These are phyloP conservation scores for Panus rudis DNA, from an alignment of 768 basidiomycete species.

Conservation along the genomic window DNA sequence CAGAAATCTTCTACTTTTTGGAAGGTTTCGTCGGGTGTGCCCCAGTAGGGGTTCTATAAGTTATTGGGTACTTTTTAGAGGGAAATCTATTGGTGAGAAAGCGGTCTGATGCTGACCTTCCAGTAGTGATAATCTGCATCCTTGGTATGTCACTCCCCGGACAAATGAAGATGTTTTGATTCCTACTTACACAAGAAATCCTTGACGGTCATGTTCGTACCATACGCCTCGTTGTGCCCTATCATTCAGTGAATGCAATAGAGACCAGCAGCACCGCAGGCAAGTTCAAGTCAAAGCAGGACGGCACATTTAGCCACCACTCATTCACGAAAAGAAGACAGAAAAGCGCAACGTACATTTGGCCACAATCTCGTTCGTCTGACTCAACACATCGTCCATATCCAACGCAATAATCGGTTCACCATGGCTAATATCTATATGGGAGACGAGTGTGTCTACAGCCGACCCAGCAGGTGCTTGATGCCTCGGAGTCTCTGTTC, in stretches of 20 bases:
- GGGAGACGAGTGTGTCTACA: constrained; percentile 11
- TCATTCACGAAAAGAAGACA: not conserved
- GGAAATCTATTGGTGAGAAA: not conserved
- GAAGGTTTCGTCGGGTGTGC: constrained; percentile 48
- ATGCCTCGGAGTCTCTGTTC: constrained; percentile 11
- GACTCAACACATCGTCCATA: constrained; percentile 59
- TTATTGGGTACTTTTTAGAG: not conserved
- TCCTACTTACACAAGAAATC: constrained; percentile 57
- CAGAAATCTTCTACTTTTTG: constrained; percentile 57
- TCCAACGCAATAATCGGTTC: constrained; percentile 52
- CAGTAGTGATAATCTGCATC: constrained; percentile 64
- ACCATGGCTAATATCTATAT: too few species aligned
- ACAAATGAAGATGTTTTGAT: too few species aligned
- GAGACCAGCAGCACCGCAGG: too few species aligned
- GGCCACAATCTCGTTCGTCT: constrained; percentile 53
- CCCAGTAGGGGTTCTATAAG: constrained; percentile 51
- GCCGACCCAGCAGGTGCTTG: constrained; percentile 15
- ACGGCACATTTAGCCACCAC: not conserved
- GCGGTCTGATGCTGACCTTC: constrained; percentile 40
- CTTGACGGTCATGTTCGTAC: constrained; percentile 47
- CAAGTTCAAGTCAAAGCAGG: too few species aligned
- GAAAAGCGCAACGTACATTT: constrained; percentile 38
- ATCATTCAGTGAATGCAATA: constrained; percentile 1
- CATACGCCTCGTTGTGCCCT: constrained; percentile 65
- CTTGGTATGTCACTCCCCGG: too few species aligned